Evolutionary conservation across 345 rosid species (phyloP).

Genomic region (Acer negundo): DNA sequence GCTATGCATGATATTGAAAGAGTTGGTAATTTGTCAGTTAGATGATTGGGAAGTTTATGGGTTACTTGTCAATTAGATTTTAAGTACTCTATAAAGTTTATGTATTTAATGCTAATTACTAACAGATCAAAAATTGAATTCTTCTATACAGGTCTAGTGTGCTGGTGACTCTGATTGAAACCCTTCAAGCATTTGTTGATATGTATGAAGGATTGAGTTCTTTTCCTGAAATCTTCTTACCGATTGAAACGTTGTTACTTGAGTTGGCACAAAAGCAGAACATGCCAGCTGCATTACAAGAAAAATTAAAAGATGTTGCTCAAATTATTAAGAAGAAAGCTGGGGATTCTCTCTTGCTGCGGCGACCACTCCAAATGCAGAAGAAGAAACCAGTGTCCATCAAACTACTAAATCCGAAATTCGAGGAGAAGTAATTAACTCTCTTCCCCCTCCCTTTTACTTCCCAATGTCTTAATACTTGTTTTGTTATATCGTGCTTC

Average conservation of each 20-base stretch:
- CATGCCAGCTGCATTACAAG: constrained; percentile 50
- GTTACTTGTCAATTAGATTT: not conserved
- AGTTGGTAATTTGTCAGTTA: not conserved
- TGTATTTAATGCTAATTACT: not conserved
- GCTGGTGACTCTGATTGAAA: constrained; percentile 61
- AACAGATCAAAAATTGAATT: not conserved
- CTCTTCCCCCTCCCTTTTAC: not conserved
- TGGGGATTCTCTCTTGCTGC: constrained; percentile 44
- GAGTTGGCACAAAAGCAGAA: constrained; percentile 59
- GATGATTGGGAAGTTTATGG: not conserved
- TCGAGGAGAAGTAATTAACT: constrained; percentile 67
- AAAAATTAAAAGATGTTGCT: constrained; percentile 51
- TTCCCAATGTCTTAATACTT: not conserved
- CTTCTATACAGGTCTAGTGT: constrained; percentile 58
- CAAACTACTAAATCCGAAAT: constrained; percentile 73
- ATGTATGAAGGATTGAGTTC: constrained; percentile 56
- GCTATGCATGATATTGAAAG: not conserved
- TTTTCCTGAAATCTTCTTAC: constrained; percentile 78
- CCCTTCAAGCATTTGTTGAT: constrained; percentile 63
- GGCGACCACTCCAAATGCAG: constrained; percentile 75
- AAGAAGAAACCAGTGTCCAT: constrained; percentile 79
- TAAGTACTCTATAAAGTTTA: not conserved
- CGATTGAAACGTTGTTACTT: constrained; percentile 50
- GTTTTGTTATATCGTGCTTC: not conserved
- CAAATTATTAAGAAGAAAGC: constrained; percentile 57